Percentiles rank a stretch among this genome's conserved stretches.
phyloP scores from a whole-genome alignment of 805 yeast genomes.

The Starmerella sirachaensis region DNA sequence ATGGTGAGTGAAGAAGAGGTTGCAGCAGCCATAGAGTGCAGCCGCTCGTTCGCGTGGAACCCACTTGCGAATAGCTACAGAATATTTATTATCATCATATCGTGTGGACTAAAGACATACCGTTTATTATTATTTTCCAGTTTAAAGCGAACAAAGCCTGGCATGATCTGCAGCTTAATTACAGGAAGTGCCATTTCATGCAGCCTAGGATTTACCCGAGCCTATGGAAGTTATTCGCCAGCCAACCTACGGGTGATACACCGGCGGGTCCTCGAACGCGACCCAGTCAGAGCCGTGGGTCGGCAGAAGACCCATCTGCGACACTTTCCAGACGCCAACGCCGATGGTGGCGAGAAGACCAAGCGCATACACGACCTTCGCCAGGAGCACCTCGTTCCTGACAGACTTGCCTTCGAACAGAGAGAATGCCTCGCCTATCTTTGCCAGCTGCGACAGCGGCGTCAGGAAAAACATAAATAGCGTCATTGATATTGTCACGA shows the following conservation, averaged over 20 bases:
- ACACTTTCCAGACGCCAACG: constrained; percentile 75
- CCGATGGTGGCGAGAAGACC: constrained; percentile 45
- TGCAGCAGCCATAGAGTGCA: too few relatives aligned
- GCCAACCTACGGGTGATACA: constrained; percentile 14
- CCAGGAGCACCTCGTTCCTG: constrained; percentile 25
- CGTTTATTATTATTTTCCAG: too few relatives aligned
- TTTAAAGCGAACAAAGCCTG: too few relatives aligned
- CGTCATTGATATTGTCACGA: constrained; percentile 85
- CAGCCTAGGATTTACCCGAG: too few relatives aligned
- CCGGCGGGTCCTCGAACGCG: constrained; percentile 54
- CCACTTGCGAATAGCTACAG: too few relatives aligned
- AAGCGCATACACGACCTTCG: constrained; percentile 39
- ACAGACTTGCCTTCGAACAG: constrained; percentile 24
- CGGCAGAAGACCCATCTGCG: constrained; percentile 83
- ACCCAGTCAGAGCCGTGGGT: constrained; percentile 84
- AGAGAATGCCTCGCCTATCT: constrained; percentile 45
- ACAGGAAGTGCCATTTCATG: too few relatives aligned
- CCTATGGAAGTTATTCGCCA: too few relatives aligned
- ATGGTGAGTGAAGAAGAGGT: too few relatives aligned
- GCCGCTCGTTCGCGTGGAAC: too few relatives aligned
- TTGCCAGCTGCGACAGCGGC: constrained; percentile 61
- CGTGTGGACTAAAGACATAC: too few relatives aligned
- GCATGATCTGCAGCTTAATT: too few relatives aligned
- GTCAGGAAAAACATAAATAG: constrained; percentile 60
- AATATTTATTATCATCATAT: too few relatives aligned